These are phyloP conservation scores for Carex littledalei DNA, from an alignment of 176 grass and related monocot genomes.

Conservation along the genomic window DNA sequence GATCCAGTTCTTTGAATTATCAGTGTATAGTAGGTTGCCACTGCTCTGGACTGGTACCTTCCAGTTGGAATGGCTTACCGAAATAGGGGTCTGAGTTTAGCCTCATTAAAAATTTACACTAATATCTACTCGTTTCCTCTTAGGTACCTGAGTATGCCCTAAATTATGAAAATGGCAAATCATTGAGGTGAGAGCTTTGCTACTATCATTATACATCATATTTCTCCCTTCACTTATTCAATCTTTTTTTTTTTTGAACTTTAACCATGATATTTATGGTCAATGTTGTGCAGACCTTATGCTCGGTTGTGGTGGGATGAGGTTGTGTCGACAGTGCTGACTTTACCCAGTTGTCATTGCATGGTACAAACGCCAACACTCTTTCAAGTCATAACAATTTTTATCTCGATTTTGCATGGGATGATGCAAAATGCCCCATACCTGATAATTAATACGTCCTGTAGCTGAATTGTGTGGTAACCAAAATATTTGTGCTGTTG, in stretches of 20 bases:
- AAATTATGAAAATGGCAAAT: conserved; percentile 61
- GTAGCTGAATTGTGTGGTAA: neutral
- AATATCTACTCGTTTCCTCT: conserved; percentile 30
- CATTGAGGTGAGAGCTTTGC: conserved; percentile 44
- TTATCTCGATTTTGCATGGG: neutral
- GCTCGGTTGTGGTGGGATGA: conserved; percentile 91
- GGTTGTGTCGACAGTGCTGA: conserved; percentile 81
- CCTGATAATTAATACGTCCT: neutral
- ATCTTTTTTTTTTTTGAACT: neutral
- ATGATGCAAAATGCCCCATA: neutral
- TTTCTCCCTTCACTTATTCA: neutral
- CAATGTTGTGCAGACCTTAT: conserved; percentile 52
- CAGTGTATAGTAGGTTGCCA: neutral
- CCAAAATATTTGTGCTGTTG: neutral
- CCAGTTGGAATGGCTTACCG: neutral
- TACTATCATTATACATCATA: conserved; percentile 5
- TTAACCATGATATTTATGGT: conserved; percentile 8
- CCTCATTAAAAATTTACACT: neutral
- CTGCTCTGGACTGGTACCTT: neutral
- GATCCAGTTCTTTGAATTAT: neutral
- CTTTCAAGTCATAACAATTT: neutral
- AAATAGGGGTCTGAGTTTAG: neutral
- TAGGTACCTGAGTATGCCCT: conserved; percentile 76
- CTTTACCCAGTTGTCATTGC: conserved; percentile 48
- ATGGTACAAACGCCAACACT: conserved; percentile 36